Conservation (phyloP, 805 yeast genomes). For the Wickerhamiella alocasiicola region DNA sequence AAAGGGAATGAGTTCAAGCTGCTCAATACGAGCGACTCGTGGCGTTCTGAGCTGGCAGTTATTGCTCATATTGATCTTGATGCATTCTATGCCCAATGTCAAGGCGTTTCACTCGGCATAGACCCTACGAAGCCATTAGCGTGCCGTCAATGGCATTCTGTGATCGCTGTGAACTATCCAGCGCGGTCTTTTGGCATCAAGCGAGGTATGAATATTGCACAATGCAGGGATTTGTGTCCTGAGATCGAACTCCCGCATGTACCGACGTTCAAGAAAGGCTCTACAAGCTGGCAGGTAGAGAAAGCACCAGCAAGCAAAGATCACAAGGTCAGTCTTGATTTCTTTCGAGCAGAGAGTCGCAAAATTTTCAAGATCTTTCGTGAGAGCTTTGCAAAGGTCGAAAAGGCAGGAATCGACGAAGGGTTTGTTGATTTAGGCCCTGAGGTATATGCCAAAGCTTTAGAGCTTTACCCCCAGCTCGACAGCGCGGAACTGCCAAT, state of each 20-base stretch:
- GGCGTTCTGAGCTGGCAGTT: slow-evolving; percentile 57
- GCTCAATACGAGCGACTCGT: slow-evolving; percentile 19
- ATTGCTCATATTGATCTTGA: slow-evolving; percentile 83
- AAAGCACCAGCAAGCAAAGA: slow-evolving; percentile 34
- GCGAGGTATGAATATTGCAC: slow-evolving; percentile 58
- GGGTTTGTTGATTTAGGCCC: slow-evolving; percentile 77
- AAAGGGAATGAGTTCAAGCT: slow-evolving; percentile 1
- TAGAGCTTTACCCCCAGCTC: slow-evolving; percentile 38
- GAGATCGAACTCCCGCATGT: slow-evolving; percentile 72
- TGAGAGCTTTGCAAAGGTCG: slow-evolving; percentile 52
- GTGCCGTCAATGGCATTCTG: slow-evolving; percentile 82
- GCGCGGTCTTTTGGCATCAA: slow-evolving; percentile 75
- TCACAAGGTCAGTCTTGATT: slow-evolving; percentile 82
- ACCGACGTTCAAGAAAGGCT: slow-evolving; percentile 84
- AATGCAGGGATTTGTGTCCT: slow-evolving; percentile 69
- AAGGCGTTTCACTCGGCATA: slow-evolving; percentile 59
- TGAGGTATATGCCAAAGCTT: slow-evolving; percentile 35
- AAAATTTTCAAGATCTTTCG: slow-evolving; percentile 59
- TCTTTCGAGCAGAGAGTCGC: slow-evolving; percentile 77
- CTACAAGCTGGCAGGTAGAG: slow-evolving; percentile 66
- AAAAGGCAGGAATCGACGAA: slow-evolving; percentile 95
- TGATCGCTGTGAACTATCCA: slow-evolving; percentile 74
- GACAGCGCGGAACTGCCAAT: slow-evolving; percentile 14
- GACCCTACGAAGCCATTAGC: slow-evolving; percentile 69
- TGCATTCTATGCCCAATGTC: slow-evolving; percentile 94